These are phyloP conservation scores for Glutinoglossum americanum DNA, from an alignment of 495 filamentous ascomycete genomes.

Conservation along the genomic window DNA sequence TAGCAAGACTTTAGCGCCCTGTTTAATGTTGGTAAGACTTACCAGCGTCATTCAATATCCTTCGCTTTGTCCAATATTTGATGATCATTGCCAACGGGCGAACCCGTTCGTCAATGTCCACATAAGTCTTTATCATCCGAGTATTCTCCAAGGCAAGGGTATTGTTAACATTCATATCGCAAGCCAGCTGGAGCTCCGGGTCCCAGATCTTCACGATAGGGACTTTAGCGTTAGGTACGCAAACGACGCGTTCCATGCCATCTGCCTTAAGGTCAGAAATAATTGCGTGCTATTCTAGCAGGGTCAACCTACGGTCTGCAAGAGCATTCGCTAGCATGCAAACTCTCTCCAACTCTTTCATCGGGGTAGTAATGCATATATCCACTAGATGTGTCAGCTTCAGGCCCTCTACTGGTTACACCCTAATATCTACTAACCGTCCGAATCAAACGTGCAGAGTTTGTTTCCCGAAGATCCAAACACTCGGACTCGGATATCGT, in stretches of 20 bases:
- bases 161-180: slow-evolving; percentile 98
- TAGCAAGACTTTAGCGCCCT: slow-evolving; percentile 77
- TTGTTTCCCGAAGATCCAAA: slow-evolving; percentile 96
- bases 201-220: slow-evolving; percentile 99
- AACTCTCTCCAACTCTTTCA: slow-evolving; percentile 65
- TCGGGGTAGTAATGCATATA: slow-evolving; percentile 84
- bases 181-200: slow-evolving; percentile 72
- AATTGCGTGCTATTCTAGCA: not conserved
- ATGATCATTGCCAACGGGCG: slow-evolving; percentile 85
- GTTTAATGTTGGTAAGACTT: slow-evolving; percentile 41
- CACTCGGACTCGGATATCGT: slow-evolving; percentile 72
- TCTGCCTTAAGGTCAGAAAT: slow-evolving; percentile 26
- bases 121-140: slow-evolving; percentile 93
- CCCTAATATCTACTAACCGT: slow-evolving; percentile 38
- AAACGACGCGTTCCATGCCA: slow-evolving; percentile 90
- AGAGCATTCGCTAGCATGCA: slow-evolving; percentile 73
- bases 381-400: slow-evolving; percentile 39
- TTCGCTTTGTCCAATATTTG: slow-evolving; percentile 86
- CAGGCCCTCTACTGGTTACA: not conserved
- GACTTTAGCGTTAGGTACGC: slow-evolving; percentile 82
- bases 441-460: slow-evolving; percentile 86
- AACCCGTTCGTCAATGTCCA: slow-evolving; percentile 78
- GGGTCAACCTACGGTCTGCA: slow-evolving; percentile 44
- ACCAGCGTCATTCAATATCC: slow-evolving; percentile 92
- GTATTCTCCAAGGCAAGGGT: slow-evolving; percentile 88